These are phyloP conservation scores for Suhomyces bolitotheri DNA, from an alignment of 1,139 yeast species.

Conservation along the genomic window DNA sequence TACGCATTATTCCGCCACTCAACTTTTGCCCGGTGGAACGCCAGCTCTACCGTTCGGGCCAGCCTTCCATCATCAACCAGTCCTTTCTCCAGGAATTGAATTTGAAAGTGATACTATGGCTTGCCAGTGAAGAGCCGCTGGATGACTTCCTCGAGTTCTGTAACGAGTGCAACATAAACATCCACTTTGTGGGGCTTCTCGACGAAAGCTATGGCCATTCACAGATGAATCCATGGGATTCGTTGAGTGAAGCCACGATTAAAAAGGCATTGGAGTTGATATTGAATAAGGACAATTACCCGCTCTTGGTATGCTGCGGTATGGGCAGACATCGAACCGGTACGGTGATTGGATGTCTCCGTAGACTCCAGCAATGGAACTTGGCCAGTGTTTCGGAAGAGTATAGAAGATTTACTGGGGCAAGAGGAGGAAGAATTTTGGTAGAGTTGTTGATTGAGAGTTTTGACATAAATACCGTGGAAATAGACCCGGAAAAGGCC, in stretches of 20 bases:
- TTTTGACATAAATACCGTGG: conserved; percentile 60
- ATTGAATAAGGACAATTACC: conserved; percentile 70
- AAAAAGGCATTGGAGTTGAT: conserved; percentile 76
- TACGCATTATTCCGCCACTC: conserved; percentile 84
- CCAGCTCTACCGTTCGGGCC: conserved; percentile 85
- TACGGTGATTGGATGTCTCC: conserved; percentile 87
- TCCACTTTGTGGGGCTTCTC: conserved; percentile 68
- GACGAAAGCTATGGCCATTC: conserved; percentile 36
- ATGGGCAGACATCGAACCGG: conserved; percentile 98
- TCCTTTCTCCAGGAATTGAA: conserved; percentile 75
- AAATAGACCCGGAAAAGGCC: conserved; percentile 47
- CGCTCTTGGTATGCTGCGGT: conserved; percentile 89
- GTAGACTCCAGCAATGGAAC: conserved; percentile 94
- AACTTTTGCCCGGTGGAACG: conserved; percentile 94
- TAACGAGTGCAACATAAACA: conserved; percentile 63
- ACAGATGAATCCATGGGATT: conserved; percentile 83
- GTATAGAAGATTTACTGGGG: conserved; percentile 88
- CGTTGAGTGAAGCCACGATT: conserved; percentile 82
- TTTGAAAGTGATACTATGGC: conserved; percentile 83
- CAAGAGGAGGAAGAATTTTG: conserved; percentile 85
- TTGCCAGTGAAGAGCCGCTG: conserved; percentile 93
- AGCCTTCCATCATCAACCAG: conserved; percentile 93
- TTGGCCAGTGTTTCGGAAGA: conserved; percentile 92
- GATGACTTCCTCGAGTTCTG: conserved; percentile 85
- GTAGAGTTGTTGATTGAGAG: conserved; percentile 90